These are phyloP conservation scores for Neurospora sp. DNA, from an alignment of 495 filamentous ascomycete species.

Conservation along the genomic window DNA sequence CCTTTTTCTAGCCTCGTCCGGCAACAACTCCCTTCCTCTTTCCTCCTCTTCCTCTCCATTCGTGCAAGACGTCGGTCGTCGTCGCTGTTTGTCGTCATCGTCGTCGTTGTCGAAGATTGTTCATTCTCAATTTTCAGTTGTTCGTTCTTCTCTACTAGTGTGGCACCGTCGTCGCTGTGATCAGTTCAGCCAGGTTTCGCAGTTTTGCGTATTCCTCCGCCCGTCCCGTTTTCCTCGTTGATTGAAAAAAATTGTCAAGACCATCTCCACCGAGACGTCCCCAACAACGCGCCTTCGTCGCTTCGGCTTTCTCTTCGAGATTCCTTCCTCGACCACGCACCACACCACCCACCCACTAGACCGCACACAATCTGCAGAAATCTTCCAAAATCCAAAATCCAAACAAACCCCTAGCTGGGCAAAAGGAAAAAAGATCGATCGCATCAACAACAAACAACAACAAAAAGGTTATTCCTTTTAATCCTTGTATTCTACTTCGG, in stretches of 20 bases:
- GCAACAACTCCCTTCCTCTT: conserved; percentile 12
- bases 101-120: conserved; percentile 12
- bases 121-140: neutral
- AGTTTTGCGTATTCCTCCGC: neutral
- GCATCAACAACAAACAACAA: conserved; percentile 11
- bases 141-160: neutral
- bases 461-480: conserved; percentile 16
- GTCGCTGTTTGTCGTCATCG: conserved; percentile 15
- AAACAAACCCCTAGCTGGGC: neutral
- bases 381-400: conserved; percentile 6
- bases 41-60: conserved; percentile 34
- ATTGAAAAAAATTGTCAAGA: conserved; percentile 8
- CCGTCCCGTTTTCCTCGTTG: conserved; percentile 19
- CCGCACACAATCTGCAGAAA: conserved; percentile 14
- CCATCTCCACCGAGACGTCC: conserved; percentile 2
- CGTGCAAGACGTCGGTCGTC: conserved; percentile 24
- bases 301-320: conserved; percentile 1
- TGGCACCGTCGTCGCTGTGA: neutral
- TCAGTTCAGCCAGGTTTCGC: neutral
- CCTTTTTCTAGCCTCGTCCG: conserved; percentile 22
- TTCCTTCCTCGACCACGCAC: neutral
- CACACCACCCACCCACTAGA: conserved; percentile 5
- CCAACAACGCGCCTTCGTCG: neutral
- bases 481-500: conserved; percentile 27
- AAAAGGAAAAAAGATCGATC: conserved; percentile 13